Conservation (phyloP, 148 eudicot species). For the Tetragonia tetragonoides region DNA sequence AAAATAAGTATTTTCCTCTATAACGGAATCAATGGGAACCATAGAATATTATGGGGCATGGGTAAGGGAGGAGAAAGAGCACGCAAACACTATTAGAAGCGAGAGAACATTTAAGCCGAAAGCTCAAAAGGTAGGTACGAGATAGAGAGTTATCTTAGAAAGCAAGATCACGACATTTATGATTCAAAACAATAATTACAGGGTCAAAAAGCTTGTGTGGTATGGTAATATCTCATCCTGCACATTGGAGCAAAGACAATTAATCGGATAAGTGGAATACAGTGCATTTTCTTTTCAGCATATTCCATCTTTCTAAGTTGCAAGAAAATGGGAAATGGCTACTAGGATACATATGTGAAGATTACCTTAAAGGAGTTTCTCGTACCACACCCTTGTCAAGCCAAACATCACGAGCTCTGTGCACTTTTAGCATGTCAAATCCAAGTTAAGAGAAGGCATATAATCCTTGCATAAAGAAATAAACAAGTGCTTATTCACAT, state of each 20-base stretch:
- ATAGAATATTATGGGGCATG: too few relatives aligned
- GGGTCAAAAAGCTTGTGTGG: neutral
- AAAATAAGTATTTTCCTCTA: too few relatives aligned
- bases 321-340: neutral
- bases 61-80: too few relatives aligned
- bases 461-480: neutral
- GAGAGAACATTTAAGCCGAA: neutral
- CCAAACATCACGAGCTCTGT: slow-evolving; percentile 31
- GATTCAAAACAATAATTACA: neutral
- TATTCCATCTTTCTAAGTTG: neutral
- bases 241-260: neutral
- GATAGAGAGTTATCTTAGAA: neutral
- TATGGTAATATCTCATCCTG: neutral
- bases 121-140: neutral
- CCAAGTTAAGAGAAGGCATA: neutral
- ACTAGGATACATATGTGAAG: neutral
- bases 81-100: neutral
- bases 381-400: slow-evolving; percentile 26
- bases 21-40: too few relatives aligned
- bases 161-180: neutral
- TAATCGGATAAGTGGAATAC: neutral
- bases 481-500: neutral
- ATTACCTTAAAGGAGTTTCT: slow-evolving; percentile 26
- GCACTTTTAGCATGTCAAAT: neutral
- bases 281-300: neutral